These are phyloP conservation scores for Pichia rugopelliculosa DNA, from an alignment of 805 yeast species.

Conservation along the genomic window DNA sequence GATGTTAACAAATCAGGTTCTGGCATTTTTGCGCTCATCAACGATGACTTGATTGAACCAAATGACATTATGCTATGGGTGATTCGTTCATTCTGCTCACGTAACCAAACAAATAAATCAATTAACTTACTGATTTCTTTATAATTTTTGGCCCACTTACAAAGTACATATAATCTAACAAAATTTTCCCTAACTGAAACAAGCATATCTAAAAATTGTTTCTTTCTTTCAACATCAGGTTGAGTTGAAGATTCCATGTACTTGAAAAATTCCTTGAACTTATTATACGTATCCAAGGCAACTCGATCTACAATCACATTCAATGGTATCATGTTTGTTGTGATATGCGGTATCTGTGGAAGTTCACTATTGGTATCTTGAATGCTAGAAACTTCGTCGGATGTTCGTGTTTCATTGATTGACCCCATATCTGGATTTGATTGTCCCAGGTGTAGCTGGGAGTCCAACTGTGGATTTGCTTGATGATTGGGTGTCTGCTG, in stretches of 20 bases:
- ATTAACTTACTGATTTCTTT: constrained; percentile 67
- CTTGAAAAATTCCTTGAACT: constrained; percentile 52
- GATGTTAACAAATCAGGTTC: constrained; percentile 88
- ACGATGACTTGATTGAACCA: constrained; percentile 58
- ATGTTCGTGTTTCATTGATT: neutral
- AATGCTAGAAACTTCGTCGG: neutral
- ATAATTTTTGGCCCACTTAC: constrained; percentile 80
- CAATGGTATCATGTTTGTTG: constrained; percentile 62
- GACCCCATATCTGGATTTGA: neutral
- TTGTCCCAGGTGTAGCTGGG: neutral
- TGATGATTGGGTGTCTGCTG: neutral
- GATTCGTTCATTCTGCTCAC: constrained; percentile 67
- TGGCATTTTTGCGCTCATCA: constrained; percentile 84
- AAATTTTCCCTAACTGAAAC: constrained; percentile 76
- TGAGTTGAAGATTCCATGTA: constrained; percentile 46
- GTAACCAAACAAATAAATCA: constrained; percentile 81
- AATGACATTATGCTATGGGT: constrained; percentile 58
- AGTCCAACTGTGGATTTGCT: neutral
- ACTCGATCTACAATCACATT: constrained; percentile 51
- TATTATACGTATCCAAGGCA: constrained; percentile 55
- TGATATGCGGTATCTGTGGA: constrained; percentile 55
- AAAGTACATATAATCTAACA: constrained; percentile 73
- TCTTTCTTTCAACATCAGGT: constrained; percentile 57
- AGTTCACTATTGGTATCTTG: neutral
- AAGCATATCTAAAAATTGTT: constrained; percentile 57